Base-by-base conservation (phyloP, 371 early-diverging fungal species). In the Haplosporangium sp. region DNA sequence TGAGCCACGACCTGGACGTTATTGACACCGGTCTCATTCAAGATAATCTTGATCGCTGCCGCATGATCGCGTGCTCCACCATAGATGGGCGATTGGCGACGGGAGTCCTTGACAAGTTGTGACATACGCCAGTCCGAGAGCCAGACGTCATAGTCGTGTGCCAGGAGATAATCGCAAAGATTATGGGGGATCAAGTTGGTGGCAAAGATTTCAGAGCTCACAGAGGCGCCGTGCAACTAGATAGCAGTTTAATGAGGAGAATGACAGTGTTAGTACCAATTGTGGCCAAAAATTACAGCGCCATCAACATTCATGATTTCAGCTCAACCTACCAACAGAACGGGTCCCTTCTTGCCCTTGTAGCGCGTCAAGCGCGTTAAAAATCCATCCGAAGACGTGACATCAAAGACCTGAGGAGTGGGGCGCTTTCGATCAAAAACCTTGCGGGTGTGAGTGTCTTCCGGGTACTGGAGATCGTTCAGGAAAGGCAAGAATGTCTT, bases 91-190 rank as follows among this genome's bases (percentile, higher is more conserved):
- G 73, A 72, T 37, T 83, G 83, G n/a, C 80, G 62, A n/a, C 55
- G 67, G 29, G 69, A 67, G 29, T 73, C 74, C 23, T 51, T 18
- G 45, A 73, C 62, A n/a, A 54, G 37, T 48, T 69, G 60, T 4
- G 83, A 80, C 48, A 65, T 47, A 50, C 83, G 74, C 74, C 80
- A 74, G 69, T 83, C 83, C 1, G 69, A 67, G 21, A 83, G 57
- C 71, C 80, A 83, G 48, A 83, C 83, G 64, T 83, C 83, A 41
- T 83, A 83, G 21, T 68, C 74, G 13, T 83, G 29, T 7, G 74
- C 77, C 38, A 83, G 20, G 36, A 83, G 67, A 54, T 62, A 82
- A 64, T 83, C 83, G 55, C 77, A 71, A 43, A 83, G 53, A 54
- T 69, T 83, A 48, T 80, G 71, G 14, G 74, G 73, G 23, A 74